phyloP scores from a whole-genome alignment of 371 early-diverging fungal species.

The Circinella umbellata region DNA sequence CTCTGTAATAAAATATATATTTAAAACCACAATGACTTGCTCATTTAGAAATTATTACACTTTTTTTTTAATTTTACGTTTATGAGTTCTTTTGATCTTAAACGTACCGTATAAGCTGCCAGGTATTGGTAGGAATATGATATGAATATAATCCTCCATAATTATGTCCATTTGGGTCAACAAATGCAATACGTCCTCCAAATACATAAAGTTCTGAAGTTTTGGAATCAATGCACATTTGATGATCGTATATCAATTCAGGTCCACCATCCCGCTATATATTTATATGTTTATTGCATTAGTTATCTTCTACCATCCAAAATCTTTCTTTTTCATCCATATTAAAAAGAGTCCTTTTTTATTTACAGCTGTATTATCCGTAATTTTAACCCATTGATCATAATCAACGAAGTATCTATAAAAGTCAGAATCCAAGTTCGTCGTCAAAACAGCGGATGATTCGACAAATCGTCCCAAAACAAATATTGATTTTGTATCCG shows the following conservation, averaged over 20 bases:
- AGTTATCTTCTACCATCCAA: not conserved
- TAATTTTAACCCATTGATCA: slow-evolving; percentile 76
- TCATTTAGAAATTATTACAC: too few species aligned
- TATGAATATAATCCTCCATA: slow-evolving; percentile 91
- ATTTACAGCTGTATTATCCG: slow-evolving; percentile 72
- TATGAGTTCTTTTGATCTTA: too few species aligned
- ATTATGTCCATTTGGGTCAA: slow-evolving; percentile 60
- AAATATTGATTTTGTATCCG: slow-evolving; percentile 73
- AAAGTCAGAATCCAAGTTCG: slow-evolving; percentile 78
- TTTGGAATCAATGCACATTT: slow-evolving; percentile 88
- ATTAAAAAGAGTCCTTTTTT: not conserved
- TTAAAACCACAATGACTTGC: too few species aligned
- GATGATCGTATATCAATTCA: slow-evolving; percentile 90
- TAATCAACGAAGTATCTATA: slow-evolving; percentile 81
- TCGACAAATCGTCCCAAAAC: slow-evolving; percentile 90
- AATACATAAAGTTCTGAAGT: slow-evolving; percentile 81
- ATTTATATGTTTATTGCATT: not conserved
- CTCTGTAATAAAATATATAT: slow-evolving; percentile 5
- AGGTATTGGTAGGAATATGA: slow-evolving; percentile 61
- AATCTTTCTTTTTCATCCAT: not conserved
- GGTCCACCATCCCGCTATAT: slow-evolving; percentile 78
- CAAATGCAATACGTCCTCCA: slow-evolving; percentile 82
- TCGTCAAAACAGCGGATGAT: slow-evolving; percentile 63
- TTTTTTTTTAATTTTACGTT: too few species aligned
- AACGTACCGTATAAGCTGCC: slow-evolving; percentile 72